Percentiles rank a stretch among this genome's conserved stretches.
These are phyloP conservation scores for Elsinoe necatrix DNA, from an alignment of 2,329 filamentous ascomycete species.

Conservation along the genomic window DNA sequence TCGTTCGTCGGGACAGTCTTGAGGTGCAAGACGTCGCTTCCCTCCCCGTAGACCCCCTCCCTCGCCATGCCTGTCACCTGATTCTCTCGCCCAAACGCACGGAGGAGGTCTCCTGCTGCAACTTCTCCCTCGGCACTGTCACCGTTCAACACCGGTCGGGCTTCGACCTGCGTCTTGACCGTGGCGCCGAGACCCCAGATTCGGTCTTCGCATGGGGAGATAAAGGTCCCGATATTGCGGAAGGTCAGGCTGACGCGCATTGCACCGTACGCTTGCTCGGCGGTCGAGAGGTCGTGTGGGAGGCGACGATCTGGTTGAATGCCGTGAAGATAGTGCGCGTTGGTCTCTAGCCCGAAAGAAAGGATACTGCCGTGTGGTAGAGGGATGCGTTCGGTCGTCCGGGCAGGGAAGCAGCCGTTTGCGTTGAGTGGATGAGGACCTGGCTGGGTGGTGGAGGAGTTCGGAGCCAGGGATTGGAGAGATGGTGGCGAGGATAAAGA, in stretches of 20 bases:
- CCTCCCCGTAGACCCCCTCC: conserved; percentile 64
- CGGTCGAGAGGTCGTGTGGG: conserved; percentile 54
- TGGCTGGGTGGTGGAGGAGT: not conserved
- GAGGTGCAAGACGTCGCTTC: conserved; percentile 74
- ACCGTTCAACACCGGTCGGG: conserved; percentile 60
- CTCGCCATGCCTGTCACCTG: conserved; percentile 61
- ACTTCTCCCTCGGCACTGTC: conserved; percentile 45
- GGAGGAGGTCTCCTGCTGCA: conserved; percentile 56
- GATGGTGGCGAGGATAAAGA: not conserved
- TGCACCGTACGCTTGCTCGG: conserved; percentile 64
- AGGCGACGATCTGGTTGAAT: conserved; percentile 80
- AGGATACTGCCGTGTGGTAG: conserved; percentile 87
- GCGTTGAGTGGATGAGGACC: conserved; percentile 1
- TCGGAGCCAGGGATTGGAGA: not conserved
- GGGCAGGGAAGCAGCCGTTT: conserved; percentile 29
- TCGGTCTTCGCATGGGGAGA: conserved; percentile 51
- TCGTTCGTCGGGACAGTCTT: conserved; percentile 25
- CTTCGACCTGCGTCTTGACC: conserved; percentile 53
- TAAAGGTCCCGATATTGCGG: conserved; percentile 76
- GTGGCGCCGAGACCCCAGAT: conserved; percentile 94
- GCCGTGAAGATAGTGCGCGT: conserved; percentile 82
- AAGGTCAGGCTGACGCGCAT: conserved; percentile 89
- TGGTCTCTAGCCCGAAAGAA: conserved; percentile 70
- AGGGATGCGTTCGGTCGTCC: conserved; percentile 57
- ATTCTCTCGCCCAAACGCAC: conserved; percentile 80